Evolutionary conservation across 2,329 filamentous ascomycete genomes (phyloP).

Genomic region (Aspergillus sp.): DNA sequence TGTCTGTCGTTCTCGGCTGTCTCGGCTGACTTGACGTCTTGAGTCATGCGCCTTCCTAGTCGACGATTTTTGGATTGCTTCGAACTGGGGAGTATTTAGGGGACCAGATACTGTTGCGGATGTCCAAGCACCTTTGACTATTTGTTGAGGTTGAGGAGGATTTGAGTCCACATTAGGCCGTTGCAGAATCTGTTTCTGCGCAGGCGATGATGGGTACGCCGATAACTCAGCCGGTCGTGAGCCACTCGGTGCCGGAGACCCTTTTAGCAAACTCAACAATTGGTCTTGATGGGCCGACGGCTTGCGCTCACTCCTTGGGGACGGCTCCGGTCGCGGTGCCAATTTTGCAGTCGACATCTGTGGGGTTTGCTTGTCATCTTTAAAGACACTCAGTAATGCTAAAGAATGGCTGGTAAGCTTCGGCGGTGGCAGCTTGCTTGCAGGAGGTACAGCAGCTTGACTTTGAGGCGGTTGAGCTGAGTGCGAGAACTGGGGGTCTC

Average conservation of each 20-base stretch:
- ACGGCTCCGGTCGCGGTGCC: constrained; percentile 22
- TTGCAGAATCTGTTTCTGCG: constrained; percentile 39
- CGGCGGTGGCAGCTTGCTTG: constrained; percentile 62
- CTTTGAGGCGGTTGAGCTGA: constrained; percentile 37
- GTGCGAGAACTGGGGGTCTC: constrained; percentile 50
- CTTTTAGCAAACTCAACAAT: constrained; percentile 41
- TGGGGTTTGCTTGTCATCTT: constrained; percentile 38
- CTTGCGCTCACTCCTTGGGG: constrained; percentile 24
- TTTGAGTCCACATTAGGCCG: constrained; percentile 28
- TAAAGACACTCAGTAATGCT: constrained; percentile 64
- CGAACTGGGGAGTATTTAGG: constrained; percentile 46
- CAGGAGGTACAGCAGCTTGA: constrained; percentile 56
- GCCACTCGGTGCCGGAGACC: constrained; percentile 23
- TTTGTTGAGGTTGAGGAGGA: constrained; percentile 19
- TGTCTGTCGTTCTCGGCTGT: constrained; percentile 26
- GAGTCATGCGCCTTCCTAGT: constrained; percentile 31
- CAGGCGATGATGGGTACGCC: constrained; percentile 46
- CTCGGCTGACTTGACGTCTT: constrained; percentile 29
- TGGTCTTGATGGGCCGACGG: constrained; percentile 45
- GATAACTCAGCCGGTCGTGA: constrained; percentile 52
- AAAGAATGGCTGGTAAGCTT: constrained; percentile 62
- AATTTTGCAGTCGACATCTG: constrained; percentile 27
- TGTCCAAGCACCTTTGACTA: constrained; percentile 28
- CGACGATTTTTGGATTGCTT: constrained; percentile 33
- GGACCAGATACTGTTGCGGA: constrained; percentile 48